These are phyloP conservation scores for Streptanthus diversifolius DNA, from an alignment of 345 rosid genomes.

Conservation along the genomic window DNA sequence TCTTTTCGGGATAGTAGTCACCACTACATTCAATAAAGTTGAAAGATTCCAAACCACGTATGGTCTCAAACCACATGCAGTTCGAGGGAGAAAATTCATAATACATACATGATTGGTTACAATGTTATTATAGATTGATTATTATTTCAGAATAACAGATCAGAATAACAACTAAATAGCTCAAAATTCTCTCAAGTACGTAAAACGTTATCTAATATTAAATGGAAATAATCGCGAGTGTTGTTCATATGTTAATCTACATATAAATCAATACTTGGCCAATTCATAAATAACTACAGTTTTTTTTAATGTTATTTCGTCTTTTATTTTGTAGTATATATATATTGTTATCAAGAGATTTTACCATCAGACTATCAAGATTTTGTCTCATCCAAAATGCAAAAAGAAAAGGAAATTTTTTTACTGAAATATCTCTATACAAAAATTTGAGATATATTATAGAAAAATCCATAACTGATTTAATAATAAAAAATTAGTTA, in stretches of 20 bases:
- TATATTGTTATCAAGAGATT: no score
- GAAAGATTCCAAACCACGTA: constrained; percentile 14
- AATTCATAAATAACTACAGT: background rate
- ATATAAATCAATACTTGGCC: background rate
- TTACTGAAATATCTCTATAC: no score
- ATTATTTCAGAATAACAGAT: background rate
- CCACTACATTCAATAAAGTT: constrained; percentile 15
- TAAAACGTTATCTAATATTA: background rate
- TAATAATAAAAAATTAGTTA: no score
- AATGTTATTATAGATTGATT: background rate
- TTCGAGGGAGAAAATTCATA: background rate
- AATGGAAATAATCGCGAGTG: no score
- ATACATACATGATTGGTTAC: background rate
- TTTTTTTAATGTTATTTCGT: no score
- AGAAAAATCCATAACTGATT: no score
- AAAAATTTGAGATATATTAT: no score
- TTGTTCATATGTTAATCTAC: no score
- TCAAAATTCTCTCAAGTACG: background rate
- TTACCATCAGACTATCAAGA: no score
- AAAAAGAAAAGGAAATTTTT: no score
- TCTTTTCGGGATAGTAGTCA: constrained; percentile 6
- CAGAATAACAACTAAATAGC: background rate
- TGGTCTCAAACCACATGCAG: constrained; percentile 24
- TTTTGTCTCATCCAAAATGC: no score
- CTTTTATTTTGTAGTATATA: no score